Percentiles rank a stretch among this genome's conserved stretches.
phyloP scores from a whole-genome alignment of 192 early-diverging fungal genomes.

The Podila verticillata region DNA sequence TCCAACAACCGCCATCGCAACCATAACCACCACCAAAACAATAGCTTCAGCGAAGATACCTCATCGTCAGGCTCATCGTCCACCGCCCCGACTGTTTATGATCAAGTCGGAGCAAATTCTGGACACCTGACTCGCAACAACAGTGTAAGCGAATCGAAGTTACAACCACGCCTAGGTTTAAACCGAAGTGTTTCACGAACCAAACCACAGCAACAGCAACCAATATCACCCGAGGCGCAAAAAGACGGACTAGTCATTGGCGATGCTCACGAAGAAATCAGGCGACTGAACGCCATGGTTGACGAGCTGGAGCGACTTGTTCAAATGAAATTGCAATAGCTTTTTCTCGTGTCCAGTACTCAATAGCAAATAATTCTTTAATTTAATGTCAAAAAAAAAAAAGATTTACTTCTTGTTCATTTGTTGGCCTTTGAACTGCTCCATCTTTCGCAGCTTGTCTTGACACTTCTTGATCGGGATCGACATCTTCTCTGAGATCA shows the following conservation, averaged over 20 bases:
- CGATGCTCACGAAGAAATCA: conserved; percentile 40
- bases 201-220: conserved; percentile 7
- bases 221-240: not conserved
- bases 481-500: not conserved
- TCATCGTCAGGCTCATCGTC: too few species aligned
- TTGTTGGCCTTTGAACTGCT: not conserved
- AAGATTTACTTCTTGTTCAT: not conserved
- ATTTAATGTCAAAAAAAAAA: not conserved
- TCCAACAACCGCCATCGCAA: not conserved
- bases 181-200: too few species aligned
- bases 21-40: not conserved
- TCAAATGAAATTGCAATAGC: conserved; percentile 8
- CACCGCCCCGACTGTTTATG: too few species aligned
- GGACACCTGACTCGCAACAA: too few species aligned
- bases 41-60: not conserved
- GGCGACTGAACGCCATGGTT: conserved; percentile 36
- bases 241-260: conserved; percentile 24
- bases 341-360: not conserved
- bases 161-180: not conserved
- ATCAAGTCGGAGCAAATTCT: too few species aligned
- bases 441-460: not conserved
- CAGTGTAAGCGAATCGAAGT: too few species aligned
- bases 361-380: too few species aligned
- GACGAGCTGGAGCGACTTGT: conserved; percentile 35
- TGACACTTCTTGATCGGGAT: not conserved